A percentile compares a stretch with the other conserved stretches of the same genome.
Conservation (phyloP, 2,329 filamentous ascomycete genomes). For the Arthrobotrys sphaeroides region DNA sequence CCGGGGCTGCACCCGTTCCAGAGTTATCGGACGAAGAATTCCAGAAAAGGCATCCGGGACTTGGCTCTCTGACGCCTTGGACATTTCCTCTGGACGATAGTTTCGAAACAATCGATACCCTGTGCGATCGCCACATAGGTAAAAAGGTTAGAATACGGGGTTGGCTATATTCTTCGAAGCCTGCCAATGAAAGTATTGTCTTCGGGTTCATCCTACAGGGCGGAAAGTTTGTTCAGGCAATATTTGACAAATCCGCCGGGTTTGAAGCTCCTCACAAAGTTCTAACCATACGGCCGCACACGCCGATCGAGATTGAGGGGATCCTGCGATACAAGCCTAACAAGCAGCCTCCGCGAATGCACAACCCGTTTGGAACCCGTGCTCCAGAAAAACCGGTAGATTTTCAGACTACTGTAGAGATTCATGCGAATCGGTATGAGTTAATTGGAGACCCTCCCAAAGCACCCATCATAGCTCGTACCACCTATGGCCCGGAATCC, state of each 20-base stretch:
- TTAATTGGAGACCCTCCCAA: conserved; percentile 61
- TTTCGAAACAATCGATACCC: conserved; percentile 42
- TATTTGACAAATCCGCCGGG: not conserved
- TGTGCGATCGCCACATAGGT: conserved; percentile 38
- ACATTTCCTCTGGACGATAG: not conserved
- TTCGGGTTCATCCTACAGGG: conserved; percentile 44
- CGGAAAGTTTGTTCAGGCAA: conserved; percentile 20
- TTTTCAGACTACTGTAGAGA: conserved; percentile 15
- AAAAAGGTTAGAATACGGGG: conserved; percentile 55
- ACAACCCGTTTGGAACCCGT: not conserved
- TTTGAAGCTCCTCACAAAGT: not conserved
- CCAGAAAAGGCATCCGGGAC: not conserved
- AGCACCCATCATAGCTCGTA: conserved; percentile 63
- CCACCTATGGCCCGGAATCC: conserved; percentile 76
- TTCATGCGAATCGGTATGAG: not conserved
- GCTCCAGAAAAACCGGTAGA: not conserved
- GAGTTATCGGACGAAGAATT: conserved; percentile 11
- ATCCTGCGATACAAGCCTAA: conserved; percentile 6
- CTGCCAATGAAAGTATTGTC: conserved; percentile 35
- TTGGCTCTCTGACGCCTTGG: conserved; percentile 5
- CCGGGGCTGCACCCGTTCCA: not conserved
- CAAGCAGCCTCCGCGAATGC: not conserved
- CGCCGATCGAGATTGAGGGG: conserved; percentile 45
- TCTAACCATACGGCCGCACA: conserved; percentile 21
- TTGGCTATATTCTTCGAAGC: conserved; percentile 46